Conservation (phyloP, 371 early-diverging fungal genomes). For the Blakeslea trispora region DNA sequence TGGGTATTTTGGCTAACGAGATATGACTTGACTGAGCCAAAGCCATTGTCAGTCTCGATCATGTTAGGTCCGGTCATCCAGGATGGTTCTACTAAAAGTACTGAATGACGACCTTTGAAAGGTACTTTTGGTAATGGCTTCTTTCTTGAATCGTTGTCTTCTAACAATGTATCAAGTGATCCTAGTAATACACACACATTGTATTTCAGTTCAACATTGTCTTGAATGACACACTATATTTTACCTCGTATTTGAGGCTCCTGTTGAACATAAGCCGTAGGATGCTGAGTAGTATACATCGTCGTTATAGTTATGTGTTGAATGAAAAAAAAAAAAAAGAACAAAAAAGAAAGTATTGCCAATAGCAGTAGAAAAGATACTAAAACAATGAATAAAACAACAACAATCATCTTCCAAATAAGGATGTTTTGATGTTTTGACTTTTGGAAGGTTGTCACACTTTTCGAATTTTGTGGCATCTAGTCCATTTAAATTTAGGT, state of each 20-base stretch:
- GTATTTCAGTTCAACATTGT: no score
- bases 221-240: background rate
- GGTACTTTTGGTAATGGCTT: slow-evolving; percentile 17
- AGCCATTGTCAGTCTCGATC: background rate
- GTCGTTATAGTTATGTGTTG: no score
- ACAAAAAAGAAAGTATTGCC: no score
- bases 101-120: background rate
- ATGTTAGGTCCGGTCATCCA: background rate
- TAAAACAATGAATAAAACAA: background rate
- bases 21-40: background rate
- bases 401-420: background rate
- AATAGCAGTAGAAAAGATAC: background rate
- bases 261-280: no score
- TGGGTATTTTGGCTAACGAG: background rate
- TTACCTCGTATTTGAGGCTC: background rate
- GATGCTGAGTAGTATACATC: no score
- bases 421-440: background rate
- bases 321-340: no score
- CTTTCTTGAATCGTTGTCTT: slow-evolving; percentile 5
- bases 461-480: background rate
- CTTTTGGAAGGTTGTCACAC: slow-evolving; percentile 1
- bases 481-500: no score
- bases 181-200: background rate
- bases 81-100: background rate
- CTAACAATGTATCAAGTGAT: background rate